A percentile compares a stretch with the other conserved stretches of the same genome.
Evolutionary conservation across 192 early-diverging fungal genomes (phyloP).

Genomic region (Backusella tarrabulga): DNA sequence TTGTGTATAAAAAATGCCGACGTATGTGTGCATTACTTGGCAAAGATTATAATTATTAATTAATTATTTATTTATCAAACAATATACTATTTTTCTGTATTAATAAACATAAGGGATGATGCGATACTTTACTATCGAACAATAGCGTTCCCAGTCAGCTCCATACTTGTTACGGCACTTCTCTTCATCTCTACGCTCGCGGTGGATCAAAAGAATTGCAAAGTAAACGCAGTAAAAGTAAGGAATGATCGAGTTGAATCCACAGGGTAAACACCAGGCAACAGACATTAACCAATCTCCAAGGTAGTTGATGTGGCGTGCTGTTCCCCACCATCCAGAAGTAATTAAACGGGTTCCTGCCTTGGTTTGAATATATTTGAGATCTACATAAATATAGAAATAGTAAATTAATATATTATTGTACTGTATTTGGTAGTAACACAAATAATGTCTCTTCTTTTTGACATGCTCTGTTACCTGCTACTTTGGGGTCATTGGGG

Average conservation of each 20-base stretch:
- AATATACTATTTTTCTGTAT: not conserved
- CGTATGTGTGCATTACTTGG: not conserved
- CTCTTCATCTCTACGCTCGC: constrained; percentile 83
- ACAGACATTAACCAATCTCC: constrained; percentile 93
- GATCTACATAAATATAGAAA: constrained; percentile 39
- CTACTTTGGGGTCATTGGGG: constrained; percentile 53
- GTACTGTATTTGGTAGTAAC: not conserved
- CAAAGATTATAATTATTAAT: not conserved
- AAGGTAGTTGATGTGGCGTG: constrained; percentile 93
- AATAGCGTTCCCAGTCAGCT: constrained; percentile 91
- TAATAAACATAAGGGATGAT: constrained; percentile 70
- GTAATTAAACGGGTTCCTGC: constrained; percentile 77
- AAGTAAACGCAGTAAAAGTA: constrained; percentile 97
- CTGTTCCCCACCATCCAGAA: constrained; percentile 93
- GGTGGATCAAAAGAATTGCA: constrained; percentile 84
- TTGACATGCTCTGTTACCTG: constrained; percentile 14
- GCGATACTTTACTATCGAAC: constrained; percentile 72
- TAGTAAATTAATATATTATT: not conserved
- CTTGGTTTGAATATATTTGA: constrained; percentile 83
- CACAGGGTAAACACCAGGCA: constrained; percentile 88
- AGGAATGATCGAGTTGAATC: constrained; percentile 77
- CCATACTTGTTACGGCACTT: constrained; percentile 93
- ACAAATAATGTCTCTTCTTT: not conserved
- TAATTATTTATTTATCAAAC: too few relatives aligned
- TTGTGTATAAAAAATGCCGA: not conserved